phyloP scores from a whole-genome alignment of 371 early-diverging fungal genomes.

The Rhizopus arrhizus region DNA sequence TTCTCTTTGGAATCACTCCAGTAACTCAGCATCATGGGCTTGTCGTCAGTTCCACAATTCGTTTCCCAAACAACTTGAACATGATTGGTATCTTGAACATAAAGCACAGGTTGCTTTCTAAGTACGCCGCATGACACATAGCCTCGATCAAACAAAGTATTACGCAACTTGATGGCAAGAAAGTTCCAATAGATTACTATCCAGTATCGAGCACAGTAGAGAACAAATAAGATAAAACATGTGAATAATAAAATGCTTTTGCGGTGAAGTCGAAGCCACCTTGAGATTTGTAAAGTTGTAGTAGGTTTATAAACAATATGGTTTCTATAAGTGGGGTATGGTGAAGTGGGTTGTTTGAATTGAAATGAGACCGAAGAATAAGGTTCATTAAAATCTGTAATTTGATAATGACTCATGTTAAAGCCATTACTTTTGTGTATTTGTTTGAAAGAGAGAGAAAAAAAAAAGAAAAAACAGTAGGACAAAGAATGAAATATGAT shows the following conservation, averaged over 20 bases:
- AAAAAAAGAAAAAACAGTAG: neutral
- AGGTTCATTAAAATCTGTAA: constrained; percentile 39
- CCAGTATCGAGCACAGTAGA: constrained; percentile 40
- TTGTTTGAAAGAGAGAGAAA: neutral
- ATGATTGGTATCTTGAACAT: constrained; percentile 54
- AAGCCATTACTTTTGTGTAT: neutral
- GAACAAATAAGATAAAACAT: constrained; percentile 27
- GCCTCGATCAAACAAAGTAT: constrained; percentile 55
- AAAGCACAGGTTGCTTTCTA: constrained; percentile 60
- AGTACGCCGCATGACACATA: constrained; percentile 52
- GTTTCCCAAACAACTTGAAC: constrained; percentile 65
- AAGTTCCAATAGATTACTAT: constrained; percentile 41
- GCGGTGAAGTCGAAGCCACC: constrained; percentile 46
- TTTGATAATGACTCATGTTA: constrained; percentile 14
- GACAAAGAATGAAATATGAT: neutral
- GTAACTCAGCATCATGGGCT: constrained; percentile 48
- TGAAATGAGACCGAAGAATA: constrained; percentile 53
- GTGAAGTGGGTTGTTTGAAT: constrained; percentile 49
- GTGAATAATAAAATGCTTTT: constrained; percentile 28
- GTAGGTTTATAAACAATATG: constrained; percentile 1
- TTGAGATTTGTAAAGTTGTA: constrained; percentile 12
- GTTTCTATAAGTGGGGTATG: constrained; percentile 33
- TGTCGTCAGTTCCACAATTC: constrained; percentile 50
- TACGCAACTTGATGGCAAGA: constrained; percentile 54
- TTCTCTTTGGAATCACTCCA: constrained; percentile 13